Percentiles rank a stretch among this genome's conserved stretches.
phyloP scores from a whole-genome alignment of 176 grass and related monocot genomes.

The Dactylis glomerata region DNA sequence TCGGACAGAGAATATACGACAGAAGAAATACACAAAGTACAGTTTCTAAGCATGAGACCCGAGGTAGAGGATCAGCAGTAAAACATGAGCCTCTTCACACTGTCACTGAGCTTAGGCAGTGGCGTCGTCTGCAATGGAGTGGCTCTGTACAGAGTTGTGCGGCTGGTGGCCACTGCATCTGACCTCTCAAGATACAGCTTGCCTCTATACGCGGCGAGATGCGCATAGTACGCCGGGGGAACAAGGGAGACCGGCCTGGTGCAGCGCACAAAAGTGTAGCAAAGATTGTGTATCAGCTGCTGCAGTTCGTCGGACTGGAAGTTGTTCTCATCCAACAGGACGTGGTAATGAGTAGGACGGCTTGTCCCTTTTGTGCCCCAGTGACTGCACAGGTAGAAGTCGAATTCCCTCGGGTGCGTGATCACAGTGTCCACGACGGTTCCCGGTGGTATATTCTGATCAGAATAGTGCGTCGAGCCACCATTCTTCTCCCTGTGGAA shows the following conservation, averaged over 20 bases:
- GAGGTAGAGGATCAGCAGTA: constrained; percentile 59
- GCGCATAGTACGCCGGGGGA: constrained; percentile 81
- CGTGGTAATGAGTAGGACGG: constrained; percentile 83
- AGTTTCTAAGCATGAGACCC: neutral
- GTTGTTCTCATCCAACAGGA: constrained; percentile 78
- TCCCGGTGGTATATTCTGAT: constrained; percentile 88
- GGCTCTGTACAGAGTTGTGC: constrained; percentile 47
- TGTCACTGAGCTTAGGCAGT: constrained; percentile 82
- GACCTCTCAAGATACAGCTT: constrained; percentile 87
- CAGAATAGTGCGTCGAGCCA: constrained; percentile 30
- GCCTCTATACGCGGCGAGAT: constrained; percentile 89
- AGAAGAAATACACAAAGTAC: neutral
- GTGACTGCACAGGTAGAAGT: constrained; percentile 93
- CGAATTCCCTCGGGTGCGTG: constrained; percentile 87
- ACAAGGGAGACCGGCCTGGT: constrained; percentile 89
- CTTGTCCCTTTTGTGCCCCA: constrained; percentile 92
- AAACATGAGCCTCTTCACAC: constrained; percentile 90
- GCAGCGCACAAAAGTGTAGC: constrained; percentile 89
- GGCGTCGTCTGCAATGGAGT: constrained; percentile 59
- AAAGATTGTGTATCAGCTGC: constrained; percentile 79
- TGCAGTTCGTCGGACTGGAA: constrained; percentile 88
- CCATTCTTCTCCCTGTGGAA: constrained; percentile 53
- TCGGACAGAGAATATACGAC: neutral
- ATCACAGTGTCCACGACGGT: constrained; percentile 92
- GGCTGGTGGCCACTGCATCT: constrained; percentile 32